phyloP scores from a whole-genome alignment of 1,284 basidiomycete species.

The Moniliophthora roreri region DNA sequence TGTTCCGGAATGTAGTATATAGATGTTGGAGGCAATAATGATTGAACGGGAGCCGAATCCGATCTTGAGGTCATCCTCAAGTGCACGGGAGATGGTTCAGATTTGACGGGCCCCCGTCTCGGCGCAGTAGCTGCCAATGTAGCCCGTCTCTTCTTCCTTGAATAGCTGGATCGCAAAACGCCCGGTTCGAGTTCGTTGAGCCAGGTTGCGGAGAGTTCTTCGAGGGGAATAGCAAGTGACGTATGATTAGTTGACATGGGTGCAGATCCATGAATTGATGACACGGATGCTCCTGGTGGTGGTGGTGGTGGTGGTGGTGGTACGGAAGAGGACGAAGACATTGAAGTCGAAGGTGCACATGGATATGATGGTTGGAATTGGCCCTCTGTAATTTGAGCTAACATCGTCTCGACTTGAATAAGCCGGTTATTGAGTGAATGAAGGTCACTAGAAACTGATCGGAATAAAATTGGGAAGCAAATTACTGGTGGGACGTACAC shows the following conservation, averaged over 20 bases:
- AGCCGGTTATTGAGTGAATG: conserved; percentile 80
- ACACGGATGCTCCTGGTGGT: neutral
- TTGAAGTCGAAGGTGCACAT: conserved; percentile 25
- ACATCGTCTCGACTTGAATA: conserved; percentile 50
- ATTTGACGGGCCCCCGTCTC: conserved; percentile 12
- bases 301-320: conserved; percentile 20
- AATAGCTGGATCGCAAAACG: conserved; percentile 20
- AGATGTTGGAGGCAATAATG: conserved; percentile 3
- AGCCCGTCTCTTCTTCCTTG: too few species aligned
- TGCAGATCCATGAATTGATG: conserved; percentile 18
- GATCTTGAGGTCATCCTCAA: neutral
- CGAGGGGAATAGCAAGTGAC: conserved; percentile 52
- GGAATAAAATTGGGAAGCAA: conserved; percentile 4
- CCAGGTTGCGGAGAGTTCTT: conserved; percentile 61
- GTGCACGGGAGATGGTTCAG: neutral
- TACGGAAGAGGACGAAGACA: conserved; percentile 25
- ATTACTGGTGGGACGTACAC: conserved; percentile 46
- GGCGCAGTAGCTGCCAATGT: neutral
- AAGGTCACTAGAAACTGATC: conserved; percentile 51
- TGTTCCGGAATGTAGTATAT: neutral
- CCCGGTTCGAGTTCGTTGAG: conserved; percentile 46
- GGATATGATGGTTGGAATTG: conserved; percentile 37
- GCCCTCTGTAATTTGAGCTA: conserved; percentile 49
- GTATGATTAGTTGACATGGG: conserved; percentile 44
- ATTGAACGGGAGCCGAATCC: neutral